These are phyloP conservation scores for Populus hybrid DNA, from an alignment of 441 rosid species.

Conservation along the genomic window DNA sequence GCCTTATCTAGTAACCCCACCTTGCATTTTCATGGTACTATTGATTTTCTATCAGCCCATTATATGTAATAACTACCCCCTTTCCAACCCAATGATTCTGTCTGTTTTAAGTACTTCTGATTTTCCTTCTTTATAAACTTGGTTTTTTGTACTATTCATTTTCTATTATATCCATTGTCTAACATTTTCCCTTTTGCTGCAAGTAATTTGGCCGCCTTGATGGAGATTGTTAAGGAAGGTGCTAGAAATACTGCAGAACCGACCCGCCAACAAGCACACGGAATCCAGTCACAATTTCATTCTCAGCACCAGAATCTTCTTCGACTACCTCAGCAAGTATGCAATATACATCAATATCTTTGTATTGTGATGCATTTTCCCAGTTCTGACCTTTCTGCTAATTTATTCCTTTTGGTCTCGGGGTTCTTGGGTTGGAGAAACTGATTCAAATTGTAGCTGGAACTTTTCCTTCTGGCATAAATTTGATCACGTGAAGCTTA, in stretches of 20 bases:
- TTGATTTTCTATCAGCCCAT: neutral
- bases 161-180: constrained; percentile 4
- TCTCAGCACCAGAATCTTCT: constrained; percentile 61
- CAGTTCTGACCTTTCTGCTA: neutral
- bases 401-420: neutral
- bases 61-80: too few relatives aligned
- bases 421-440: neutral
- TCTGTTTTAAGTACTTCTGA: neutral
- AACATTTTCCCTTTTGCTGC: constrained; percentile 13
- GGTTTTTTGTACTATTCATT: neutral
- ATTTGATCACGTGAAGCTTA: neutral
- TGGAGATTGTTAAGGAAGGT: constrained; percentile 74
- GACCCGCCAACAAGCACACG: constrained; percentile 64
- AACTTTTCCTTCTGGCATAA: neutral
- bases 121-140: neutral
- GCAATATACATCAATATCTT: constrained; percentile 14
- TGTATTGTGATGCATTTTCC: neutral
- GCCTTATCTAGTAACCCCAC: neutral
- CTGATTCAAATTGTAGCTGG: neutral
- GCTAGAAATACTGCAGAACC: constrained; percentile 47
- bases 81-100: neutral
- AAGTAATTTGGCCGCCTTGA: constrained; percentile 63
- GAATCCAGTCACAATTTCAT: constrained; percentile 64
- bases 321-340: constrained; percentile 72
- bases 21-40: neutral